Evolutionary conservation across 352 stramenopile genomes (phyloP).

Genomic region (Phytophthora hibernalis): DNA sequence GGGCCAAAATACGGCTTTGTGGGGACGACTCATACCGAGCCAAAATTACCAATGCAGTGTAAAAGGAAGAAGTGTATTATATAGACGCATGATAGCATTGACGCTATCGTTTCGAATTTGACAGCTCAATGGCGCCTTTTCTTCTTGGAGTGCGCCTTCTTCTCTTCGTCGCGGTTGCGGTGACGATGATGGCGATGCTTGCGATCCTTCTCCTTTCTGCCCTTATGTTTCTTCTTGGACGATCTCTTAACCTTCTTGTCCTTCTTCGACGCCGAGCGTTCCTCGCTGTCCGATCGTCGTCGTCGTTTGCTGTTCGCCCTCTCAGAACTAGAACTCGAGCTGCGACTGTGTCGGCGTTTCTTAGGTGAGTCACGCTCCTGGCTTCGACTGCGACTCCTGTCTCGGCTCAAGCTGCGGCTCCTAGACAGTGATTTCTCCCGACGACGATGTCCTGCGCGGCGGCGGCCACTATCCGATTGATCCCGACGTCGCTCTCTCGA

Average conservation of each 20-base stretch:
- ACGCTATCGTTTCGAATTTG: not conserved
- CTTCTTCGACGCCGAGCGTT: constrained; percentile 38
- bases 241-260: constrained; percentile 44
- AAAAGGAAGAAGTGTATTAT: constrained; percentile 6
- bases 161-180: constrained; percentile 33
- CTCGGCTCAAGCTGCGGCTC: constrained; percentile 32
- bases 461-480: constrained; percentile 28
- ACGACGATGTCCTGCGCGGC: constrained; percentile 25
- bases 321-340: constrained; percentile 28
- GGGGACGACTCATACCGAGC: too few relatives aligned
- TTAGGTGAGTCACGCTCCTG: constrained; percentile 14
- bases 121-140: constrained; percentile 31
- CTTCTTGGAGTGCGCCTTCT: constrained; percentile 39
- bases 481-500: constrained; percentile 18
- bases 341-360: constrained; percentile 28
- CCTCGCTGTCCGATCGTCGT: constrained; percentile 25
- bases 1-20: too few relatives aligned
- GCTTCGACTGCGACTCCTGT: constrained; percentile 24
- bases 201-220: constrained; percentile 58
- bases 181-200: constrained; percentile 45
- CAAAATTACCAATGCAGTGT: not conserved
- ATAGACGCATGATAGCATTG: not conserved
- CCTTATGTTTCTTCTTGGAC: constrained; percentile 49
- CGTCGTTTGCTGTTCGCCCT: constrained; percentile 14
- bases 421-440: constrained; percentile 19